phyloP scores from a whole-genome alignment of 208 protist genomes.

The Angomonas ambiguus region DNA sequence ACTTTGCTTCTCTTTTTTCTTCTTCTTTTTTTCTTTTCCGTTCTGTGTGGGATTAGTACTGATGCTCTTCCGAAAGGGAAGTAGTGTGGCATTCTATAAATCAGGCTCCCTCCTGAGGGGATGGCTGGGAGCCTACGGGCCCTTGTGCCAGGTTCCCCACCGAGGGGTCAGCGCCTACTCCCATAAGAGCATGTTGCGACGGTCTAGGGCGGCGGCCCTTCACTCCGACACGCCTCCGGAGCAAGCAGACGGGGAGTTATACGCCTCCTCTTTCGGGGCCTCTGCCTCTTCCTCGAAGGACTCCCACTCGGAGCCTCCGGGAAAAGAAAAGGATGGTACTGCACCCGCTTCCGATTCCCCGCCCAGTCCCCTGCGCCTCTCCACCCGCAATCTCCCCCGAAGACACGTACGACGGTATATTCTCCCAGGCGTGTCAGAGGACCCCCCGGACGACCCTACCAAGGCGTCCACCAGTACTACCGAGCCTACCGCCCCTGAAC shows the following conservation, averaged over 20 bases:
- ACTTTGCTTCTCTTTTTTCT: neutral
- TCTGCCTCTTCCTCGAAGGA: neutral
- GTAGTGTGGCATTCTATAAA: no score
- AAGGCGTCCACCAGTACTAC: neutral
- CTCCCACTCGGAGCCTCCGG: neutral
- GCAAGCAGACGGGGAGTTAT: neutral
- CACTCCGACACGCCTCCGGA: neutral
- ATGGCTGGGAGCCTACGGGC: no score
- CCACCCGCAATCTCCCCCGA: neutral
- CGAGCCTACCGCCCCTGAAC: neutral
- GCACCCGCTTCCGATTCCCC: neutral
- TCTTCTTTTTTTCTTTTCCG: constrained; percentile 2
- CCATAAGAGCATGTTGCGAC: neutral
- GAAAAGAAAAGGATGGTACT: neutral
- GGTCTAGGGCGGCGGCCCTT: neutral
- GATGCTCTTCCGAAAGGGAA: neutral
- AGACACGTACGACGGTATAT: neutral
- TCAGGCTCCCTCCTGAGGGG: no score
- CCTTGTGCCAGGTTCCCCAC: no score
- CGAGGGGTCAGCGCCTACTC: neutral
- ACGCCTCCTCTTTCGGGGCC: neutral
- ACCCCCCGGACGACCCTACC: neutral
- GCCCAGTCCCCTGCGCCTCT: neutral
- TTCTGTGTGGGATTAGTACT: neutral
- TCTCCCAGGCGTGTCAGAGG: neutral